A percentile compares a stretch with the other conserved stretches of the same genome.
phyloP scores from a whole-genome alignment of 129 eudicot species.

The Flaveria linearis region DNA sequence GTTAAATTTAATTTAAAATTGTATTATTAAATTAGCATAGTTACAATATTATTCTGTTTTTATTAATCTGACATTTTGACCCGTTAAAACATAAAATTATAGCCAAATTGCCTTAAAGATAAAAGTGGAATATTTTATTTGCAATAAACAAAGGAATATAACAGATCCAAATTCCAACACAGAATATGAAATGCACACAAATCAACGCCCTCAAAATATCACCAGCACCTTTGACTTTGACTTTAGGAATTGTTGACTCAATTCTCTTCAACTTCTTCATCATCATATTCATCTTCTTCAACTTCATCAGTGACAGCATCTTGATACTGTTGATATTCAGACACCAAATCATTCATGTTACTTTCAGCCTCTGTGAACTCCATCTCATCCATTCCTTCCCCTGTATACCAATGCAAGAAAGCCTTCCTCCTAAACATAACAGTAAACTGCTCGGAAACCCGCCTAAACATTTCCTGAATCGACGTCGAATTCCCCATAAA shows the following conservation, averaged over 20 bases:
- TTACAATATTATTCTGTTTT: not conserved
- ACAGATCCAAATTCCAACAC: constrained; percentile 17
- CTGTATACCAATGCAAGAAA: constrained; percentile 73
- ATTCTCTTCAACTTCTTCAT: constrained; percentile 45
- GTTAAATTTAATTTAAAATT: not conserved
- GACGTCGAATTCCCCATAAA: constrained; percentile 73
- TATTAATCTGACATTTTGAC: not conserved
- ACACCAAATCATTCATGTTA: constrained; percentile 75
- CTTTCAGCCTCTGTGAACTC: constrained; percentile 75
- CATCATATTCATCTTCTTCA: constrained; percentile 46
- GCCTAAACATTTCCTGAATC: constrained; percentile 71
- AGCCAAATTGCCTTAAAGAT: not conserved
- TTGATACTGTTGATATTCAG: constrained; percentile 77
- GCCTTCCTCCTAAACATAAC: constrained; percentile 73
- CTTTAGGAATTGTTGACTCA: constrained; percentile 22
- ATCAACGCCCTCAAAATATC: constrained; percentile 20
- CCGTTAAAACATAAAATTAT: not conserved
- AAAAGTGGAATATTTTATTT: constrained; percentile 31
- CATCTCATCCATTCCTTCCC: constrained; percentile 78
- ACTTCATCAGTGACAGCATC: constrained; percentile 57
- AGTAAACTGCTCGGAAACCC: constrained; percentile 74
- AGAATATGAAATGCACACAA: constrained; percentile 27
- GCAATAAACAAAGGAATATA: constrained; percentile 22
- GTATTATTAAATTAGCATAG: not conserved
- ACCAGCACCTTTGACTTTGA: constrained; percentile 29